Conservation (phyloP, 257 asterid genomes). For the Jaltomata sinuosa region DNA sequence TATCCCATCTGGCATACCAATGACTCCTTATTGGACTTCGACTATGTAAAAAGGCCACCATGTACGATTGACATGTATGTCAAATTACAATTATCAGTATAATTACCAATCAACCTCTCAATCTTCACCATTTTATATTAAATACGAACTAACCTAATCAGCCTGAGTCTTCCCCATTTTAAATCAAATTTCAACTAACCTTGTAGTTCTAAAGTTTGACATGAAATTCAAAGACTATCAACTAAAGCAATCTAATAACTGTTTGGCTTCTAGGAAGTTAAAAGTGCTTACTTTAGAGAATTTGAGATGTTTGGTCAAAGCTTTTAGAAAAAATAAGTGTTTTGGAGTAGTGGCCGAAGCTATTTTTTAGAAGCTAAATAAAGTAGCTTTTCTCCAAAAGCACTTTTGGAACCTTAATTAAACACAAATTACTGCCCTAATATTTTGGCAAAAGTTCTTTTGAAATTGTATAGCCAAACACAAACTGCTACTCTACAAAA, state of each 20-base stretch:
- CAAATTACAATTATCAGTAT: neutral
- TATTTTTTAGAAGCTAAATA: neutral
- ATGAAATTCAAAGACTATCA: neutral
- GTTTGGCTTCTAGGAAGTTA: neutral
- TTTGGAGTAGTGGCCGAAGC: neutral
- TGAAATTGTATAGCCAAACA: neutral
- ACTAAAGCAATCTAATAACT: neutral
- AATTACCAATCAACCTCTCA: neutral
- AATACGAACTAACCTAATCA: neutral
- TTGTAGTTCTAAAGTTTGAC: neutral
- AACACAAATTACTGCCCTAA: neutral
- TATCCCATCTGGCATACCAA: neutral
- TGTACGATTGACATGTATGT: neutral
- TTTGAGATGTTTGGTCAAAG: neutral
- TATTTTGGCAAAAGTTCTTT: neutral
- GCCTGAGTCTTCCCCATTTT: neutral
- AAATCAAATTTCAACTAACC: neutral
- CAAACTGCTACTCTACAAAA: neutral
- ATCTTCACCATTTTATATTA: neutral
- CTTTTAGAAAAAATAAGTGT: neutral
- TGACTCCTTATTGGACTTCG: neutral
- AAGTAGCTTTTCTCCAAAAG: neutral
- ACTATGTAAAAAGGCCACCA: neutral
- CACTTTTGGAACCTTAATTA: neutral
- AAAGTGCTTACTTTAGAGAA: neutral